Base-by-base conservation (phyloP, 1,284 basidiomycete genomes). In the Inonotus hispidus region DNA sequence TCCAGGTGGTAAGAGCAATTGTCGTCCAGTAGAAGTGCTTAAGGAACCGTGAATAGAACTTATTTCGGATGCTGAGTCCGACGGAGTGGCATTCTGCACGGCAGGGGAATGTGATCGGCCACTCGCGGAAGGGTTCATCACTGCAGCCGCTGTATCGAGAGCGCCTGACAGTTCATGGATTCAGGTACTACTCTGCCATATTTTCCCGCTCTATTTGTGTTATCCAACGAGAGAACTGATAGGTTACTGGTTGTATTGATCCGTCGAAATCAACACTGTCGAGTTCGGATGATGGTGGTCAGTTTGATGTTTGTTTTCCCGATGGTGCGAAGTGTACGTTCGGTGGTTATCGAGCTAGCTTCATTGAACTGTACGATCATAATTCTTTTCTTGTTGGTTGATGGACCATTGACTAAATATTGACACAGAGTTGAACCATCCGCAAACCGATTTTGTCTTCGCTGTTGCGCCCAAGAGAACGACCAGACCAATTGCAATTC, bases 361-460 rank as follows among this genome's bases (percentile, higher is more conserved):
- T 82, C 64, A 80, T 82, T 50, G 73, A 81, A 66, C 72, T 74
- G 81, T 82, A n/a, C n/a, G n/a, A n/a, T n/a, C n/a, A n/a, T n/a
- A 63, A 68, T 77, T 68, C 11, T 25, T 21, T 60, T 43, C n/a
- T n/a, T 21, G 7, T 43, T 21, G 2, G 5, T 43, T 6, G 1
- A 21, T n/a, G n/a, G n/a, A n/a, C n/a, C n/a, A n/a, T 38, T 0
- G 25, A 54, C 49, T n/a, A 4, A 8, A 27, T 47, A 21, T 54
- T 25, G 7, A 49, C 45, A 19, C 64, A 81, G 81, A 54, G 71
- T 82, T 53, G 79, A 82, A 64, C 81, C 79, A 1, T 71, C 72
- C 3, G 68, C 74, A 37, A 72, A 71, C 54, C 73, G 80, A 21
- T 82, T 82, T 67, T 82, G 80, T 68, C 61, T 81, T 54, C 74